Conservation (phyloP, 805 yeast genomes). For the Candida argentea region DNA sequence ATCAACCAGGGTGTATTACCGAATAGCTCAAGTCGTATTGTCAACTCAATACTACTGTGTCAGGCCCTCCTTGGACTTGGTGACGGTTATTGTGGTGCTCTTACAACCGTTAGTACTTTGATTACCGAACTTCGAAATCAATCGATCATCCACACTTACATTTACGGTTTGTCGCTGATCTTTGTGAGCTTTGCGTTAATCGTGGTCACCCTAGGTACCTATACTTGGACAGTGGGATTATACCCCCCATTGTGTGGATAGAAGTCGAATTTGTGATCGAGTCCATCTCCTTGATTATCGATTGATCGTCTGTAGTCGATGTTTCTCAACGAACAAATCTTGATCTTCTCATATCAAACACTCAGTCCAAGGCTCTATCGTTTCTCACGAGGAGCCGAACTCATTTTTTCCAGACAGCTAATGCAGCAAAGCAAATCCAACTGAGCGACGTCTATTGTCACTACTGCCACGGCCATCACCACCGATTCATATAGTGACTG, state of each 20-base stretch:
- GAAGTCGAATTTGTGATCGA: neutral
- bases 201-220: constrained; percentile 60
- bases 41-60: constrained; percentile 28
- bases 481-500: too few relatives aligned
- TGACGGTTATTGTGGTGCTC: constrained; percentile 62
- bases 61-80: constrained; percentile 44
- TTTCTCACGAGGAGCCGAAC: too few relatives aligned
- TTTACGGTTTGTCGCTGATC: constrained; percentile 44
- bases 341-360: neutral
- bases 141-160: constrained; percentile 25
- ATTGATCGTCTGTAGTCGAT: too few relatives aligned
- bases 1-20: constrained; percentile 33
- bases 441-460: too few relatives aligned
- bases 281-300: too few relatives aligned
- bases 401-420: too few relatives aligned
- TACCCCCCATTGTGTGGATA: constrained; percentile 3
- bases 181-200: constrained; percentile 36
- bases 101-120: constrained; percentile 73
- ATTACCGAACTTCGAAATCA: constrained; percentile 47
- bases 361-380: too few relatives aligned
- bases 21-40: constrained; percentile 13
- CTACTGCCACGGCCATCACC: too few relatives aligned
- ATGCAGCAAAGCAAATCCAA: too few relatives aligned
- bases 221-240: constrained; percentile 56
- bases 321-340: neutral